Base-by-base conservation (phyloP, 129 eudicot genomes). In the Solidago caesia region DNA sequence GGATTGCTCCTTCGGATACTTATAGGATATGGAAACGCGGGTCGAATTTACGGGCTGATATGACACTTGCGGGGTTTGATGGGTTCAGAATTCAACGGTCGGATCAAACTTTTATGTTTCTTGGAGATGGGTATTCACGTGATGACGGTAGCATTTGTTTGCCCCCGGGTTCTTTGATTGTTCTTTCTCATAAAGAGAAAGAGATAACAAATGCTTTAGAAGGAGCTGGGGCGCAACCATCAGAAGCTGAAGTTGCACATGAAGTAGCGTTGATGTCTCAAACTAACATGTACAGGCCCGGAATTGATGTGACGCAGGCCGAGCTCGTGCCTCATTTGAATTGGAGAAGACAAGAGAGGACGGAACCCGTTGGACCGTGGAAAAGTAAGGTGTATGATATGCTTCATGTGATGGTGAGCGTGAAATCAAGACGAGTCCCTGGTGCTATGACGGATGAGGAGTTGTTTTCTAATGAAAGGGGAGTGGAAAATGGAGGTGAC, bases 361-460 rank as follows among this genome's bases (percentile, higher is more conserved):
- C 94, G 0, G 97, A 92, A 74, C 77, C 81, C 82, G 91, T 92
- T 67, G 97, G 97, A n/a, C 47, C 84, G 8, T 92, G 97, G 97
- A 92, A 89, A 84, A 88, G 91, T 21, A 92, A 87, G 82, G 94
- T 92, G 64, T 92, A 87, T 77, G 97, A 92, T 73, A 92, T 92
- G 97, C 97, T 85, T 42, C 88, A 92, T 66, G 97, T 92, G 55
- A 83, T 87, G 86, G 97, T 92, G 75, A 92, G 97, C 41, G 97
- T 92, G 73, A 92, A 92, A 81, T 92, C 97, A 27, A 89, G 97
- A 79, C 87, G 96, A 43, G 97, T 92, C 51, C 97, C 97, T 5
- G 97, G 97, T 80, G 97, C 97, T 58, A 92, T 92, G 94, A 92
- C 96, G 10, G 97, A 92, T 44, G 96, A 92, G 83, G 97, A 92